phyloP scores from a whole-genome alignment of 1,139 yeast species.

The Blastobotrys aristatus region DNA sequence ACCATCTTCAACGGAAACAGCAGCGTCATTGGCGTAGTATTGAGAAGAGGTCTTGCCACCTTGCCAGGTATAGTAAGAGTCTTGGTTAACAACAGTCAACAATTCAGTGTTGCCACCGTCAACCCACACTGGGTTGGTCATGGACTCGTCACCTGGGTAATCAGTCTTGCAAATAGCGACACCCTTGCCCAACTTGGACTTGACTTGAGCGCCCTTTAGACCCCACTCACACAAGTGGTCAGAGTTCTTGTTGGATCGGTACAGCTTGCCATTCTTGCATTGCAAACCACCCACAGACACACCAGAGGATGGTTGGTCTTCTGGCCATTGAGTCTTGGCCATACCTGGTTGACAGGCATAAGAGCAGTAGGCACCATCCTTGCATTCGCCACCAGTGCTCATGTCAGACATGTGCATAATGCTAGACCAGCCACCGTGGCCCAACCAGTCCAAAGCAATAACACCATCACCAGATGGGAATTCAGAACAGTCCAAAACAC shows the following conservation, averaged over 20 bases:
- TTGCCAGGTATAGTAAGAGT: conserved; percentile 71
- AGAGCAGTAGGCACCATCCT: conserved; percentile 90
- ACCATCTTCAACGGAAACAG: conserved; percentile 82
- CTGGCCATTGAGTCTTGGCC: conserved; percentile 97
- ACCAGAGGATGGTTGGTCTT: conserved; percentile 76
- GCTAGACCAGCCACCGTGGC: conserved; percentile 90
- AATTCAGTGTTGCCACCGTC: conserved; percentile 60
- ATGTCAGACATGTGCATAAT: conserved; percentile 50
- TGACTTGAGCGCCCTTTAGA: conserved; percentile 59
- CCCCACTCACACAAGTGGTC: conserved; percentile 85
- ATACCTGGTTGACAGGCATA: conserved; percentile 95
- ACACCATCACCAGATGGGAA: conserved; percentile 96
- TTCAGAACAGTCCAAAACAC: conserved; percentile 62
- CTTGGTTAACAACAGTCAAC: conserved; percentile 74
- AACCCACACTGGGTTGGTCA: conserved; percentile 88
- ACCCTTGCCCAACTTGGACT: conserved; percentile 53
- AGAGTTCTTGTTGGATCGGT: conserved; percentile 63
- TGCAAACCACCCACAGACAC: conserved; percentile 85
- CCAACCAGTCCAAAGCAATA: conserved; percentile 71
- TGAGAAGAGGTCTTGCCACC: conserved; percentile 87
- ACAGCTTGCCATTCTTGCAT: conserved; percentile 72
- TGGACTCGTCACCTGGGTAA: conserved; percentile 98
- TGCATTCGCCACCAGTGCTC: conserved; percentile 61
- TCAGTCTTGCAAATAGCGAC: conserved; percentile 96
- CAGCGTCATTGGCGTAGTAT: conserved; percentile 95